Evolutionary conservation across 2,329 filamentous ascomycete species (phyloP), one percentile per base, ranked within the genome.

Genomic region (Colletotrichum salicis): DNA sequence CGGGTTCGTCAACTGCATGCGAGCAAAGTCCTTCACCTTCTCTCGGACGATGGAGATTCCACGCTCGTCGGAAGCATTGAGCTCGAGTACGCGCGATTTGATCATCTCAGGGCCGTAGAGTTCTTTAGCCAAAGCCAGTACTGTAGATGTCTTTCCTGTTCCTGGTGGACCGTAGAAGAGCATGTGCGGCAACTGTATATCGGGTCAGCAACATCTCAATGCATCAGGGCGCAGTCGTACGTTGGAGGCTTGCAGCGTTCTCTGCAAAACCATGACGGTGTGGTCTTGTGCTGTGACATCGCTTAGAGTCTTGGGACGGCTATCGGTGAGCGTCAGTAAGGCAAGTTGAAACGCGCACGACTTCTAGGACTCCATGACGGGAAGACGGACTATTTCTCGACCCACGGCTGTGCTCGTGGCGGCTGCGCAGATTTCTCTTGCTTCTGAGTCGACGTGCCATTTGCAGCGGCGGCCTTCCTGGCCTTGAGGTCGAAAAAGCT

Each of bases 221-320:
- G 24, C 59, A 37, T 35, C 27, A 4, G 41, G 27, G n/a, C 41
- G 29, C 15, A n/a, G 37, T 29, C 85, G 60, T 82, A 95, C 93
- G 79, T 99, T 99, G 74, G 95, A 94, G 77, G 96, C 95, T 87
- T 98, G 95, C 27, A 99, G 87, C 33, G 95, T 98, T 77, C 96
- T 90, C 80, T 96, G 93, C 54, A 99, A 91, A 76, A 98, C 93
- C 66, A 93, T 95, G 69, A 97, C 93, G 8, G 96, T 98, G 83
- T 99, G 96, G 78, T 99, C 96, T 89, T 99, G 96, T 13, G 96
- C 96, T 24, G 96, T 94, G 75, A 99, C 95, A 89, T 99, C 97
- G 80, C 91, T 92, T 61, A 99, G 91, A 12, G 92, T 95, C 83
- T 97, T 98, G 33, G 96, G 97, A 56, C 96, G 95, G 81, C 96